Evolutionary conservation across 2,329 filamentous ascomycete genomes (phyloP), one percentile per base, ranked within the genome.

Genomic region (Aspergillus cejpii): DNA sequence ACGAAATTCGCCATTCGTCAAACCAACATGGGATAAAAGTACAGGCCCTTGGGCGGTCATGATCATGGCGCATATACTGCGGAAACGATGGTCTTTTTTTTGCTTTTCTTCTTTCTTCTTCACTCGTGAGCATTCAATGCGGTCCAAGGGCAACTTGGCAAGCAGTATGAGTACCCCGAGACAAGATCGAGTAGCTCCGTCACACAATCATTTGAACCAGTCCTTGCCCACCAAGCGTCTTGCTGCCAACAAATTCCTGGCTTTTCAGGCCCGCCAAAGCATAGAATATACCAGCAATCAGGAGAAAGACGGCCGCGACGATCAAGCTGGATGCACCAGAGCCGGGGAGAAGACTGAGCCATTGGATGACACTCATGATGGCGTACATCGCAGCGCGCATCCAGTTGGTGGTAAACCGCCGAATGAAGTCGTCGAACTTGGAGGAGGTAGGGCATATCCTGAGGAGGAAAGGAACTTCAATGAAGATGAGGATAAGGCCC

Each of bases 121-220:
- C 28, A 23, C 20, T 19, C 20, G n/a, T 10, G 24, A 24, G 20
- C 8, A 39, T 14, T 19, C 14, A 28, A 21, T 20, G 14, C 15
- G n/a, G 26, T n/a, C 21, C 10, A 17, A 17, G 17, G 10, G n/a
- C n/a, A n/a, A n/a, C n/a, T n/a, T n/a, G 11, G 17, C 17, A 2
- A 8, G 3, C 8, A 17, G 31, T 17, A 19, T 15, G 14, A 11
- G 11, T 20, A 34, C 17, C 17, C 31, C 14, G 23, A 39, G 12
- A 17, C 6, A 17, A 39, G 17, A 8, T 34, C 11, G 31, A 17
- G 17, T 34, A 48, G 36, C 19, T 23, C 17, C 21, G 44, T 56
- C 55, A 94, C 62, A 97, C 89, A 71, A 97, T 96, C 91, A 97
- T 96, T 75, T 96, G 90, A 51, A 89, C 92, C 56, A 96, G 85